Base-by-base conservation (phyloP, 116 monocot species). In the Cymodocea nodosa region DNA sequence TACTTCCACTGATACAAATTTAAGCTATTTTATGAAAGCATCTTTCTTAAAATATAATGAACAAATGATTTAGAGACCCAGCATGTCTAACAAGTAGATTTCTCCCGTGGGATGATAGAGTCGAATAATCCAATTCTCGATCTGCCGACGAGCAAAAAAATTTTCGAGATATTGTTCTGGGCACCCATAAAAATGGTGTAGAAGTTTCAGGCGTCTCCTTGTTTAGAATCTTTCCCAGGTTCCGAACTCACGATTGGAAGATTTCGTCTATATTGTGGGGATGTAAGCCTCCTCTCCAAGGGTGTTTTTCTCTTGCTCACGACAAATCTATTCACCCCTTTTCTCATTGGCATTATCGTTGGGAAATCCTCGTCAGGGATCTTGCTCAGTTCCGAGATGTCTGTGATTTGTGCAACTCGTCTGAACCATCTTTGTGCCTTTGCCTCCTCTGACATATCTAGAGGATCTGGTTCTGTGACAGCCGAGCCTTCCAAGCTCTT, bases 381-480 rank as follows among this genome's bases (percentile, higher is more conserved):
- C 60, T 88, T 81, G 62, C 79, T 84, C 7, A 91, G 82, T 68
- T 98, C 98, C 5, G 92, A 91, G 11, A 98, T 98, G 59, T 98
- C 90, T 59, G 88, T 98, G 48, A 98, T 92, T 75, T 89, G 97
- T 17, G 97, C 88, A 50, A 80, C 98, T 35, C 98, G 73, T 2
- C 86, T 77, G 59, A 98, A 98, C 98, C 98, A 92, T 73, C 97
- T 88, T 68, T 85, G 82, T 20, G 97, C 85, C 69, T 97, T 97
- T 30, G 97, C 97, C 72, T 97, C 97, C 80, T 97, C 97, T 6
- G 97, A 97, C 97, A 97, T 97, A 59, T 97, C 97, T 51, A 88
- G 34, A 51, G 97, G 92, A 71, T 97, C 87, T 37, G 85, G 82
- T n/a, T 97, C 97, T 59, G 73, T 81, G 1, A 97, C 87, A 5